phyloP scores from a whole-genome alignment of 78 protist species.

The Dictyostelium purpureum region DNA sequence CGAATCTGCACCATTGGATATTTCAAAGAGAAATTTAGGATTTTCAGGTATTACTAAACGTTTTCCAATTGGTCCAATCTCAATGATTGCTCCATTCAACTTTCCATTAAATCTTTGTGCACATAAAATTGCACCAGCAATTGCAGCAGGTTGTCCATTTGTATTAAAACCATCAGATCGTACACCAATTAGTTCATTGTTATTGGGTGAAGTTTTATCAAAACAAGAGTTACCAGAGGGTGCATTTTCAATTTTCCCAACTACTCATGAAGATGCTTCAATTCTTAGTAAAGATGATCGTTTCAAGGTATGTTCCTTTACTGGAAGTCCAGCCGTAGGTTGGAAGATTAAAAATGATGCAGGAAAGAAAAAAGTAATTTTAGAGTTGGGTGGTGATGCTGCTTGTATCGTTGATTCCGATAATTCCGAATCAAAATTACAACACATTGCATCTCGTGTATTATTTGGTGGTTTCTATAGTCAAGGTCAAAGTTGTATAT shows the following conservation, averaged over 20 bases:
- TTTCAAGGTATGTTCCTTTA: constrained; percentile 82
- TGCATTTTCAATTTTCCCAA: constrained; percentile 83
- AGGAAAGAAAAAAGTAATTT: constrained; percentile 78
- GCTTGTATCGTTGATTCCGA: constrained; percentile 83
- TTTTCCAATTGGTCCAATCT: constrained; percentile 86
- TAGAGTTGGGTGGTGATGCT: constrained; percentile 91
- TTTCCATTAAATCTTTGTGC: constrained; percentile 88
- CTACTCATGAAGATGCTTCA: constrained; percentile 43
- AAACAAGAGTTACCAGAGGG: constrained; percentile 56
- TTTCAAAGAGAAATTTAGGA: constrained; percentile 58
- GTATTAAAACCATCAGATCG: constrained; percentile 87
- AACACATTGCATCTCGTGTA: constrained; percentile 62
- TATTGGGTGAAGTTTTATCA: constrained; percentile 83
- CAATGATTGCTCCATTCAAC: constrained; percentile 88
- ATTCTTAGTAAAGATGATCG: constrained; percentile 65
- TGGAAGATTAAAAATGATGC: constrained; percentile 82
- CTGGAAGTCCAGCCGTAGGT: constrained; percentile 80
- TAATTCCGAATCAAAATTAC: constrained; percentile 16
- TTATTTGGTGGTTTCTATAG: constrained; percentile 84
- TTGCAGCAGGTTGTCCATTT: constrained; percentile 86
- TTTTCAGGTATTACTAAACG: constrained; percentile 58
- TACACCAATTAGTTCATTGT: constrained; percentile 81
- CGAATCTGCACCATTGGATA: constrained; percentile 63
- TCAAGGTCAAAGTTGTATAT: constrained; percentile 90
- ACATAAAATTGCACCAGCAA: constrained; percentile 89